Evolutionary conservation across 805 yeast genomes (phyloP), one percentile per base, ranked within the genome.

Genomic region (Kazachstania taianensis): DNA sequence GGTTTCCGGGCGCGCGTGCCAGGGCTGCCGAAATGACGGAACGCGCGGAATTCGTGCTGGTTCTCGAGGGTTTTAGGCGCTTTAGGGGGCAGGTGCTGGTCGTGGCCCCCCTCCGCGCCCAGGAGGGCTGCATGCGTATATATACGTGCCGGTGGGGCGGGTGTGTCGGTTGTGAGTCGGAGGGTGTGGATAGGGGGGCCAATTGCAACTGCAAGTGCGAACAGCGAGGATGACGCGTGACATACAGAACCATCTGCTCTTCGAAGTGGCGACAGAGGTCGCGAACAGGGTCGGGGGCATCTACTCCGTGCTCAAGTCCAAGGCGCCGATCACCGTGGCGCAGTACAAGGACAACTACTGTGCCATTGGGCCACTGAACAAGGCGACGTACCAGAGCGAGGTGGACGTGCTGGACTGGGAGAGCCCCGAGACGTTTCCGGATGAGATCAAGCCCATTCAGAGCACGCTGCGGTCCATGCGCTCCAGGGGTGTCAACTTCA

Each of bases 251-350:
- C 96, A 85, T 56, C 67, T 87, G 37, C 70, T 92, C 33, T 86
- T 89, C 53, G 98, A 89, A 65, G 81, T 84, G 30, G 94, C 97
- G 42, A 89, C 98, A 2, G 98, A 89, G 59, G 96, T 89, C 35
- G 97, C 97, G 51, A 87, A 92, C 66, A 71, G 94, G 51, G 97
- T 89, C 16, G 98, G 98, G 34, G 98, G 98, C 25, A 89, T 89
- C 58, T 89, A 89, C 65, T 87, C 97, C 5, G 98, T 89, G 35
- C 71, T 89, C 53, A 92, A 92, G 59, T 84, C 96, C 8, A 89
- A 89, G 62, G 96, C 96, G 6, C 96, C 96, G 7, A 86, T 87
- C 41, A 89, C 98, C 7, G 89, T 82, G 35, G 86, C 94, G 28
- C 96, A 89, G 61, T 92, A 86, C 62, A 73, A 82, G 44, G 84